Base-by-base conservation (phyloP, 75 land plant genomes). In the Selaginella tamariscina region DNA sequence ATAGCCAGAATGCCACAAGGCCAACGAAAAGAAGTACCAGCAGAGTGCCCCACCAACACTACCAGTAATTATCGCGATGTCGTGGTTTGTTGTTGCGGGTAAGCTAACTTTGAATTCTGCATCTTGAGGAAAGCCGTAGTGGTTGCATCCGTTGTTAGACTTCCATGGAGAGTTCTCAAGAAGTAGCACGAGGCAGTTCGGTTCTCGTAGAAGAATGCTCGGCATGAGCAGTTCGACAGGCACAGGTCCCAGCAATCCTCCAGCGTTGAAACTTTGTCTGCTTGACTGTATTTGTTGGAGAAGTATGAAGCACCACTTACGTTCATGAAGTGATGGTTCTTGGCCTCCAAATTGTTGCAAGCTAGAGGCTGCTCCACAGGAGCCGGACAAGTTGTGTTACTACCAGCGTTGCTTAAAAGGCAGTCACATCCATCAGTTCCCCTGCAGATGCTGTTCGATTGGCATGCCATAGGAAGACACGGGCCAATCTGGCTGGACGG, bases 191-290 rank as follows among this genome's bases (percentile, higher is more conserved):
- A 39, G 49, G 11, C 49, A 39, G 5, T 15, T 5, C 11, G 5
- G 49, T 39, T 39, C n/a, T n/a, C 11, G 62, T 23, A 59, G 26
- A 59, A 59, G 26, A 59, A 59, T 59, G 8, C 62, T 5, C 27
- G 26, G 62, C 88, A 86, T 29, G 82, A 72, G 56, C 88, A 86
- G 32, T 83, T 74, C 5, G 44, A 24, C 13, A 85, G 72, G 68
- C 89, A 86, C 1, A 75, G 70, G 32, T 39, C 49, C 49, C 73
- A 71, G 66, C 89, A 86, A 2, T 27, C 33, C 8, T 75, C 66
- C 22, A 79, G 11, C 27, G 72, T 66, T 13, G 30, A 44, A 13
- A 9, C 20, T 0, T 15, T 74, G 1, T 56, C 27, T n/a, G 82
- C 79, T 13, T 24, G 18, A 18, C 44, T 27, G 72, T 74, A 86